phyloP scores from a whole-genome alignment of 1,284 basidiomycete species.

The Malassezia equina region DNA sequence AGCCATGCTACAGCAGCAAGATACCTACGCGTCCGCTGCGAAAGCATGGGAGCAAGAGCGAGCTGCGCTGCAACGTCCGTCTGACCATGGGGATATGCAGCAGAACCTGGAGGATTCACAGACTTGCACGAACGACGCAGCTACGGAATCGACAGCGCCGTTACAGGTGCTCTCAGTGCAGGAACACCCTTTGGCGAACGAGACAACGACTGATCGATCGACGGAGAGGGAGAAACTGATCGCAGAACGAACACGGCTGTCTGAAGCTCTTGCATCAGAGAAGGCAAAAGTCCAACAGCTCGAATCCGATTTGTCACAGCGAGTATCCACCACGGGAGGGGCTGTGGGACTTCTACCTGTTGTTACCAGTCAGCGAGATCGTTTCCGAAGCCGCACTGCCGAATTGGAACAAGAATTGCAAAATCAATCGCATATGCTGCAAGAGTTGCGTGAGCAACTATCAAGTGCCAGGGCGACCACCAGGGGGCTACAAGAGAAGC shows the following conservation, averaged over 20 bases:
- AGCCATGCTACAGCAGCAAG: constrained; percentile 64
- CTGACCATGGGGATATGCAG: constrained; percentile 71
- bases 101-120: constrained; percentile 33
- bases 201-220: neutral
- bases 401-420: constrained; percentile 92
- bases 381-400: constrained; percentile 55
- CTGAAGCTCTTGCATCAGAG: neutral
- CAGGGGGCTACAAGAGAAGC: no score
- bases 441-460: no score
- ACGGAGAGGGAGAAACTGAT: neutral
- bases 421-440: constrained; percentile 83
- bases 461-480: no score
- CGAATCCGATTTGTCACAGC: constrained; percentile 65
- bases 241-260: neutral
- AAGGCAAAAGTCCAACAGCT: constrained; percentile 52
- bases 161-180: neutral
- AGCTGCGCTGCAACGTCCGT: constrained; percentile 42
- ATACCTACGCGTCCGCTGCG: constrained; percentile 59
- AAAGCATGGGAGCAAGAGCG: constrained; percentile 60
- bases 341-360: constrained; percentile 52
- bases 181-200: neutral
- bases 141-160: neutral
- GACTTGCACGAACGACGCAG: neutral
- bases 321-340: neutral
- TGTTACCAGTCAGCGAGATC: constrained; percentile 68